These are phyloP conservation scores for Yamagishiella unicocca DNA, from an alignment of 139 green algal species.

Conservation along the genomic window DNA sequence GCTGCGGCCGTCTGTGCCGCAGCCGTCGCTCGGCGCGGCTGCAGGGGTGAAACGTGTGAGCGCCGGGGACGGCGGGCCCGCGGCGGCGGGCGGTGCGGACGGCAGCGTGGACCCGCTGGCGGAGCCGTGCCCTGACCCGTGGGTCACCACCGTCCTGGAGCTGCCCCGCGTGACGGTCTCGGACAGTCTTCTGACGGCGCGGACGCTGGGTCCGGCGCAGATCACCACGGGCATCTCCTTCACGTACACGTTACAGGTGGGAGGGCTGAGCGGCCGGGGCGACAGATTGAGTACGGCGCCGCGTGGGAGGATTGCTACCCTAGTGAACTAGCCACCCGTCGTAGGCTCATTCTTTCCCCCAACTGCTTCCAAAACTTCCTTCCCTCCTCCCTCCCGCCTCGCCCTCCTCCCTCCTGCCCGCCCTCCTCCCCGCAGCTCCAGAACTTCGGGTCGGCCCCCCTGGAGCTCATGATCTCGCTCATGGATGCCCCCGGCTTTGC, in stretches of 20 bases:
- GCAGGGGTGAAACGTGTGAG: not conserved
- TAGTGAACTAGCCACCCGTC: too few species aligned
- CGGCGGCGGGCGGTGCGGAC: not conserved
- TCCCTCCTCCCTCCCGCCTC: not conserved
- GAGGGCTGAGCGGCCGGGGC: not conserved
- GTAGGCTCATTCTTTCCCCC: too few species aligned
- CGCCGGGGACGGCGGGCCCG: not conserved
- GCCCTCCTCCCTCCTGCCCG: not conserved
- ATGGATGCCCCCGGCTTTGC: constrained; percentile 60
- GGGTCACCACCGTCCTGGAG: constrained; percentile 52
- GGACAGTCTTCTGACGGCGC: constrained; percentile 60
- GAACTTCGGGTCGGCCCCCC: constrained; percentile 41
- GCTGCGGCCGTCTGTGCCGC: not conserved
- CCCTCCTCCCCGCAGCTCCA: constrained; percentile 52
- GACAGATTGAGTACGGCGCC: too few species aligned
- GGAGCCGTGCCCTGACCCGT: constrained; percentile 35
- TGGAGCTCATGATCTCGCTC: constrained; percentile 58
- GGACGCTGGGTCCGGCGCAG: constrained; percentile 47
- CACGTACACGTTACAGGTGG: constrained; percentile 63
- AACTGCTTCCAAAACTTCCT: not conserved
- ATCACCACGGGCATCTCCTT: constrained; percentile 66
- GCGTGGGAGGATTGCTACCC: too few species aligned
- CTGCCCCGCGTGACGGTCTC: constrained; percentile 59
- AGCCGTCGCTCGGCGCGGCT: not conserved
- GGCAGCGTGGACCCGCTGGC: constrained; percentile 15